A percentile compares a stretch with the other conserved stretches of the same genome.
phyloP scores from a whole-genome alignment of 2,329 filamentous ascomycete genomes.

The Coniochaeta ligniaria region DNA sequence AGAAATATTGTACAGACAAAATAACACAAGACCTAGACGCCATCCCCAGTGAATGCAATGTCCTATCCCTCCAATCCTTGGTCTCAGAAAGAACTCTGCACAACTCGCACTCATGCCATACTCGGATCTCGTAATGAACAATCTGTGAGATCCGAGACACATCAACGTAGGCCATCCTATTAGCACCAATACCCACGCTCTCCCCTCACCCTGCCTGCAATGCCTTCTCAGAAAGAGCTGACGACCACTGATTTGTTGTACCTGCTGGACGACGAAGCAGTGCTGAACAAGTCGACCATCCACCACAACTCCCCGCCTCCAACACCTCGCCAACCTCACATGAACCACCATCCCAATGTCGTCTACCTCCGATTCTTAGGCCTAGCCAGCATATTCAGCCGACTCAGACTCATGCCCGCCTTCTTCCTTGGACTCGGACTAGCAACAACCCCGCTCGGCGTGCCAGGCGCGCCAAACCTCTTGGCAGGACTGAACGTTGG shows the following conservation, averaged over 20 bases:
- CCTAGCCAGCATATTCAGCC: constrained; percentile 53
- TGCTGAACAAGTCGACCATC: no score
- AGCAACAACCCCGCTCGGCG: constrained; percentile 5
- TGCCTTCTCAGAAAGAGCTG: neutral
- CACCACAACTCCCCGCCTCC: neutral
- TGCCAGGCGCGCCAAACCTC: constrained; percentile 15
- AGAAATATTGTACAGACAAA: neutral
- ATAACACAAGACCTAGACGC: neutral
- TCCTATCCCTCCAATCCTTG: neutral
- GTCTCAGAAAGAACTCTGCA: neutral
- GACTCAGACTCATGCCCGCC: constrained; percentile 45
- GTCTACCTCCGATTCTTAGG: constrained; percentile 44
- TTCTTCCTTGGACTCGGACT: constrained; percentile 47
- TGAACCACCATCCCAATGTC: no score
- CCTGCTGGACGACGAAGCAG: no score
- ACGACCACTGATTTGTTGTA: no score
- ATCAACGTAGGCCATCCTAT: neutral
- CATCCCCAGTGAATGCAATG: neutral
- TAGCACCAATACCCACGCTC: neutral
- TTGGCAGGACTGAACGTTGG: constrained; percentile 16
- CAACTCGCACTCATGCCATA: neutral
- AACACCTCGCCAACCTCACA: no score
- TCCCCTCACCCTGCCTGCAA: neutral
- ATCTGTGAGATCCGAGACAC: neutral
- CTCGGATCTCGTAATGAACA: neutral